Conservation (phyloP, 108 stramenopile species). For the Nannochloropsis salina region DNA sequence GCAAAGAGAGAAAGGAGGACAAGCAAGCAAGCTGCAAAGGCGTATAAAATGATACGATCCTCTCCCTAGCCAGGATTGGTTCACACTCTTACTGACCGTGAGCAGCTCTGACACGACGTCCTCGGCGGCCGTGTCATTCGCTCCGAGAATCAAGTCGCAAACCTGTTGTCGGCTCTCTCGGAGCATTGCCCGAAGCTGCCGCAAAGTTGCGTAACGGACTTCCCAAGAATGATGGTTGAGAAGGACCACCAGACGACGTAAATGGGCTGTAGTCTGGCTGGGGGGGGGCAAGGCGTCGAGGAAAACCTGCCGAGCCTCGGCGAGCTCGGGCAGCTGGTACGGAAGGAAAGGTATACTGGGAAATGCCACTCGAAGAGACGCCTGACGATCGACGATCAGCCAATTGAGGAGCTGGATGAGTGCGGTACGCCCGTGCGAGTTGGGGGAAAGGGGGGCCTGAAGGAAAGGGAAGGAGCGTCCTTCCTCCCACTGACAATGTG, state of each 20-base stretch:
- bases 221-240: not conserved
- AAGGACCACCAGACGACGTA: not conserved
- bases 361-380: not conserved
- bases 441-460: not conserved
- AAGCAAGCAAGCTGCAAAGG: too few species aligned
- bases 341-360: not conserved
- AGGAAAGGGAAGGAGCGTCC: not conserved
- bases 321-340: not conserved
- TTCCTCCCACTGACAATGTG: not conserved
- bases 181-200: not conserved
- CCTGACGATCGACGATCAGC: not conserved
- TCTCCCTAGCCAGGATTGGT: too few species aligned
- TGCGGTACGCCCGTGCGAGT: not conserved
- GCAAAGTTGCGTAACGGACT: not conserved
- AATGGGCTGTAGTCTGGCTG: not conserved
- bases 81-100: not conserved
- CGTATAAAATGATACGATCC: too few species aligned
- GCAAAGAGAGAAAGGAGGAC: not conserved
- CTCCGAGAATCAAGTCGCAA: not conserved
- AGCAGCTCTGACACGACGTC: not conserved
- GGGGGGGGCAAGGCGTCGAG: not conserved
- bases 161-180: not conserved
- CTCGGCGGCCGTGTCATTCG: not conserved
- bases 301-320: not conserved
- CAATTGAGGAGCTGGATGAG: not conserved